Evolutionary conservation across 164 flowering plant species (phyloP), one percentile per base, ranked within the genome.

Genomic region (Euptelea pleiosperma): DNA sequence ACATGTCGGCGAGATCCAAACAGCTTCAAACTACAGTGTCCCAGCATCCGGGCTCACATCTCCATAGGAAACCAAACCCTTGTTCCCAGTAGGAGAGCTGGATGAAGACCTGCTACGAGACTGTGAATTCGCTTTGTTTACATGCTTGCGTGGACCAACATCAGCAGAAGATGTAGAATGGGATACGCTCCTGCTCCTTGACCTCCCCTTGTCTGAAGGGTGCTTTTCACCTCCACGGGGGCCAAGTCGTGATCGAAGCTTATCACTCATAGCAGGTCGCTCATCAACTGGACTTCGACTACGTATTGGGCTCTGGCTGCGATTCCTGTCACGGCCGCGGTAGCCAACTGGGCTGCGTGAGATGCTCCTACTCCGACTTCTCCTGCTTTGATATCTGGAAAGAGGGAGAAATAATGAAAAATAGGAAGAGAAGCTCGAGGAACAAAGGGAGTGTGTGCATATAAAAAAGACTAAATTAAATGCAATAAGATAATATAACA

Each of bases 41-140:
- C 29, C 69, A 26, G 46, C 44, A 51, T 79, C 78, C 16, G 79
- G 81, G 48, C 76, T 70, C 19, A 21, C 62, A 61, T 84, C 86
- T 49, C 73, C 82, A 64, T 82, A 84, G 22, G 85, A 77, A 55
- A 84, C 90, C 58, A 84, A 55, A 4, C 83, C 83, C 42, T 57
- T 74, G 22, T 67, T 74, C 28, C 74, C 79, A n/a, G 70, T 61
- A 4, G 86, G 83, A 19, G 83, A 77, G 65, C 64, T 74, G 46
- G 84, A 77, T 44, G 64, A 67, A 35, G 86, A 81, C 29, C 73
- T 68, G 56, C 69, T 70, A 8, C 70, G 73, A 55, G 83, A 70
- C 34, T 30, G 49, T 19, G 76, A 56, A 15, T 43, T 37, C 16
- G 12, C 39, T 57, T 60, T 74, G 39, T 30, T 47, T 2, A 39